Conservation (phyloP, 305 asterid species). For the Fraxinus sp. region DNA sequence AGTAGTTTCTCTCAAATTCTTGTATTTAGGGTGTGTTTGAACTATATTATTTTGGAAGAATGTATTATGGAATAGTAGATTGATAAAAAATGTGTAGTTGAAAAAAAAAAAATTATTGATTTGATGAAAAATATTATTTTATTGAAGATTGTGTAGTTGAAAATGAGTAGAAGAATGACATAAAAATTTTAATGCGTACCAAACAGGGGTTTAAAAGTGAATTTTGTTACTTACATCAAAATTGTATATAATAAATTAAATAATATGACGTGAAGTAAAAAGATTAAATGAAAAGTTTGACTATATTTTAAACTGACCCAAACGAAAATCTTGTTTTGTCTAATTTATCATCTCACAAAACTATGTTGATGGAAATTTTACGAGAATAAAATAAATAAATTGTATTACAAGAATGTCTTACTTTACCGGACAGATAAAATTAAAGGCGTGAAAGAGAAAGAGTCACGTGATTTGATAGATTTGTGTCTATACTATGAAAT, state of each 20-base stretch:
- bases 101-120: too few species aligned
- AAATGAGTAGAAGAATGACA: too few species aligned
- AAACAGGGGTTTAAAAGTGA: not conserved
- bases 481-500: not conserved
- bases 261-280: not conserved
- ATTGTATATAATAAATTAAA: not conserved
- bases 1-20: not conserved
- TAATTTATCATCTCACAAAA: not conserved
- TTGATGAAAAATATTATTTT: too few species aligned
- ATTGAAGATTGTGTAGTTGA: too few species aligned
- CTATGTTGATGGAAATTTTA: not conserved
- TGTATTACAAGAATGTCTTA: not conserved
- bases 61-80: too few species aligned
- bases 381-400: not conserved
- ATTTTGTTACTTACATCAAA: not conserved
- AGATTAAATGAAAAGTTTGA: too few species aligned
- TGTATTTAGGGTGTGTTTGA: not conserved
- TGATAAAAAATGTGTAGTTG: too few species aligned
- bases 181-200: too few species aligned
- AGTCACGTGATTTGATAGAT: not conserved
- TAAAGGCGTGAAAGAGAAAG: not conserved
- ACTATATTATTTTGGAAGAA: too few species aligned
- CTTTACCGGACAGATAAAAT: not conserved
- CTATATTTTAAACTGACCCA: too few species aligned
- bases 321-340: not conserved